Evolutionary conservation across 805 yeast species (phyloP).

Genomic region (Torulaspora indica): DNA sequence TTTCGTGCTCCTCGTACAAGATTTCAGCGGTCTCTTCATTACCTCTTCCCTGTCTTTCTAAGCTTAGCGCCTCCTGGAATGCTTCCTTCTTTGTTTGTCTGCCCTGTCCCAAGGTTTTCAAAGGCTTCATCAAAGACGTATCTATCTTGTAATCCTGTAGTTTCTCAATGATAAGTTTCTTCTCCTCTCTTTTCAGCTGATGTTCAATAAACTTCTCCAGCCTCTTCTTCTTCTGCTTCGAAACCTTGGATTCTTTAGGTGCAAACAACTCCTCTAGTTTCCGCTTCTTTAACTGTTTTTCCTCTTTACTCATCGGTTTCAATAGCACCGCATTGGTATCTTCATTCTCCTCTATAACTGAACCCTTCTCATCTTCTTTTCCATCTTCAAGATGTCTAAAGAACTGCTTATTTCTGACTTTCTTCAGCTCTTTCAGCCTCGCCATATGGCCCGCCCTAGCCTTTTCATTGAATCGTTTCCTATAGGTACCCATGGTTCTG

Average conservation of each 20-base stretch:
- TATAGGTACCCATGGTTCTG: conserved; percentile 66
- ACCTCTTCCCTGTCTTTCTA: conserved; percentile 67
- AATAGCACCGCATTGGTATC: conserved; percentile 60
- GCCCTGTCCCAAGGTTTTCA: conserved; percentile 76
- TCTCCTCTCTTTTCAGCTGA: conserved; percentile 84
- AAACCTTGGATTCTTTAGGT: conserved; percentile 63
- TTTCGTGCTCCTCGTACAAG: conserved; percentile 63
- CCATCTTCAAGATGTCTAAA: conserved; percentile 45
- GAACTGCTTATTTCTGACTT: conserved; percentile 67
- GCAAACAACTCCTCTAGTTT: conserved; percentile 54
- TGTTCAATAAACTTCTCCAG: conserved; percentile 90
- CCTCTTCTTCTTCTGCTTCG: conserved; percentile 69
- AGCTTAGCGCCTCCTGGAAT: conserved; percentile 66
- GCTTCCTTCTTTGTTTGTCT: conserved; percentile 61
- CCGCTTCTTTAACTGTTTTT: conserved; percentile 60
- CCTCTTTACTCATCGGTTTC: conserved; percentile 59
- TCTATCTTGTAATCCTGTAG: conserved; percentile 61
- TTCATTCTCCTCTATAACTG: conserved; percentile 19
- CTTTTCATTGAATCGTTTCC: conserved; percentile 76
- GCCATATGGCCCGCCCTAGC: conserved; percentile 82
- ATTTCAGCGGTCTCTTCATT: conserved; percentile 57
- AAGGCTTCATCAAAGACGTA: conserved; percentile 60
- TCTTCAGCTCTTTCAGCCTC: conserved; percentile 64
- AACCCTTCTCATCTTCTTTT: conserved; percentile 27
- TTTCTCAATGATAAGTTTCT: conserved; percentile 68